A percentile compares a stretch with the other conserved stretches of the same genome.
Conservation (phyloP, 106 monocot genomes). For the Acorus calamus region DNA sequence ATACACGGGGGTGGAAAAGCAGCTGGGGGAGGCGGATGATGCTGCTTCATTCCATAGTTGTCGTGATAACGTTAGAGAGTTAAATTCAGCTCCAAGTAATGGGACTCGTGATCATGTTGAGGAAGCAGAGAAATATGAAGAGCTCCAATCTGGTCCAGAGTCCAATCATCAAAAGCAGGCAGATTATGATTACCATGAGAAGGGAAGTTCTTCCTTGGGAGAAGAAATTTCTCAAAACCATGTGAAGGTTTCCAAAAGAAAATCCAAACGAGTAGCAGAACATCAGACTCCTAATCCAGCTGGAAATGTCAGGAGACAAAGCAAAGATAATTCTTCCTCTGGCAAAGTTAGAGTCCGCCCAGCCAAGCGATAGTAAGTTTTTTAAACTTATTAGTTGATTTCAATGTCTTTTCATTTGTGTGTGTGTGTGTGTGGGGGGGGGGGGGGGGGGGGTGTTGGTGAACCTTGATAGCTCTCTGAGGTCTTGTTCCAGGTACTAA, state of each 20-base stretch:
- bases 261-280: not conserved
- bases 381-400: not conserved
- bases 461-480: too few species aligned
- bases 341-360: conserved; percentile 4
- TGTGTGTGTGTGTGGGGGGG: too few species aligned
- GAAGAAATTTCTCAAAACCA: not conserved
- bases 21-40: too few species aligned
- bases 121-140: conserved; percentile 1
- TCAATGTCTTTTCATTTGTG: too few species aligned
- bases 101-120: not conserved
- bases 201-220: not conserved
- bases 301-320: not conserved
- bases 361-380: conserved; percentile 20
- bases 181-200: not conserved
- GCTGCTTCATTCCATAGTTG: too few species aligned
- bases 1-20: too few species aligned
- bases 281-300: not conserved
- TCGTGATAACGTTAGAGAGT: too few species aligned
- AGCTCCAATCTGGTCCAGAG: conserved; percentile 1
- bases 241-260: conserved; percentile 9
- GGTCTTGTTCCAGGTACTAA: too few species aligned
- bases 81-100: too few species aligned
- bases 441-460: too few species aligned
- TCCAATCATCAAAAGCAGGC: conserved; percentile 2
- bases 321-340: conserved; percentile 1